Evolutionary conservation across 2,329 filamentous ascomycete genomes (phyloP), one percentile per base, ranked within the genome.

Genomic region (Pseudonectria foliicola): DNA sequence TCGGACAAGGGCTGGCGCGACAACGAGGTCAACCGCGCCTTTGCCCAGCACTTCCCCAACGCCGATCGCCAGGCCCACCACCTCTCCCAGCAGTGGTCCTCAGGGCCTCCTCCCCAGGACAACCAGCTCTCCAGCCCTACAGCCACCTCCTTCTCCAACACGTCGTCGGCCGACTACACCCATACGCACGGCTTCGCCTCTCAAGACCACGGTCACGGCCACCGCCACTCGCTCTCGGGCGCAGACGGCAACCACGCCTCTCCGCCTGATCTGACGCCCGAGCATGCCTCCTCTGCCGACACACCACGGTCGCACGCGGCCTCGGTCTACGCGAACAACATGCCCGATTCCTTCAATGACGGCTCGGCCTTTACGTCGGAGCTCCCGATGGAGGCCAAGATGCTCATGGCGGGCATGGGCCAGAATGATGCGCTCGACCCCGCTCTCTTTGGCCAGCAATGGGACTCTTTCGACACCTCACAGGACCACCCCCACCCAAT

Each of bases 21-120:
- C 31, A 65, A 68, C 26, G 63, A 68, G 30, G 59, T 73, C 33
- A 68, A 73, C 41, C 57, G 57, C 25, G 50, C 62, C 6, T 74
- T 74, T 30, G 67, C 60, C 16, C 56, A 67, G 30, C 60, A 61
- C 3, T 73, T 73, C 25, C 68, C 68, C 2, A 56, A 56, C 28
- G 59, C 58, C 8, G 42, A 49, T 14, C 48, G 50, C 18, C 18
- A 21, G 18, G 18, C 18, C 18, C 18, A 21, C 16, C 49, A 37
- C 10, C 35, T 53, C 29, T 44, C 39, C 10, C 55, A 50, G 23
- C 39, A 40, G 13, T 51, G 43, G 43, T 45, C 39, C 13, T 43
- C 46, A 7, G 40, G 44, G n/a, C n/a, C n/a, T n/a, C 42, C 40
- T 21, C 18, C 18, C 18, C 18, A n/a, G n/a, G n/a, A 21, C 18